A percentile compares a stretch with the other conserved stretches of the same genome.
phyloP scores from a whole-genome alignment of 331 rosid species.

The Pyrus hybrid region DNA sequence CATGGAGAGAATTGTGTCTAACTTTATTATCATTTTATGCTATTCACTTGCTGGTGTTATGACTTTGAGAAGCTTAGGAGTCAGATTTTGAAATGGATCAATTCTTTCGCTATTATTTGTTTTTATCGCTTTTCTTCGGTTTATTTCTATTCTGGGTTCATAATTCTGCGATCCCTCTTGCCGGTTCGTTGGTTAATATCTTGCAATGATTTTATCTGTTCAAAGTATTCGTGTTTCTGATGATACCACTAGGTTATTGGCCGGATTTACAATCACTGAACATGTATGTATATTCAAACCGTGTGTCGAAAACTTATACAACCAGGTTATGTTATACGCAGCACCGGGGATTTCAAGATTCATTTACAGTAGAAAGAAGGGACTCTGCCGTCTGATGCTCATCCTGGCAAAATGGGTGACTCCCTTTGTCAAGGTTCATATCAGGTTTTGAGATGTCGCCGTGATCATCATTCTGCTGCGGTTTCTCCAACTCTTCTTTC shows the following conservation, averaged over 20 bases:
- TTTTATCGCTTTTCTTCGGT: not conserved
- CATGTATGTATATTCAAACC: not conserved
- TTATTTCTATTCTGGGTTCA: not conserved
- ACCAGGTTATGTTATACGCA: not conserved
- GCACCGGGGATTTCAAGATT: not conserved
- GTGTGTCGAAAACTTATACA: not conserved
- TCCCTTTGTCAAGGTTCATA: not conserved
- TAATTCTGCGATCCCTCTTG: not conserved
- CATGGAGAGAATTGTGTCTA: slow-evolving; percentile 39
- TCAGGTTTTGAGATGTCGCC: slow-evolving; percentile 1
- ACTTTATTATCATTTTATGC: slow-evolving; percentile 41
- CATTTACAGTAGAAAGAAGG: slow-evolving; percentile 29
- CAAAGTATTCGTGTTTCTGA: not conserved
- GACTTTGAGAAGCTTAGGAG: slow-evolving; percentile 39
- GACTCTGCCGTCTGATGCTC: slow-evolving; percentile 25
- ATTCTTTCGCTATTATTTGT: slow-evolving; percentile 19
- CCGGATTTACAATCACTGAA: not conserved
- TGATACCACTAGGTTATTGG: not conserved
- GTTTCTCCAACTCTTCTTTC: not conserved
- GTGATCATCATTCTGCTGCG: not conserved
- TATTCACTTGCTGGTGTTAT: slow-evolving; percentile 40
- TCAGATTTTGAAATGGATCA: slow-evolving; percentile 28
- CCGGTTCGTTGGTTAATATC: not conserved
- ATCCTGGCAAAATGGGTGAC: slow-evolving; percentile 39
- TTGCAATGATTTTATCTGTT: not conserved